phyloP scores from a whole-genome alignment of 257 asterid genomes.

The Przewalskia tangutica region DNA sequence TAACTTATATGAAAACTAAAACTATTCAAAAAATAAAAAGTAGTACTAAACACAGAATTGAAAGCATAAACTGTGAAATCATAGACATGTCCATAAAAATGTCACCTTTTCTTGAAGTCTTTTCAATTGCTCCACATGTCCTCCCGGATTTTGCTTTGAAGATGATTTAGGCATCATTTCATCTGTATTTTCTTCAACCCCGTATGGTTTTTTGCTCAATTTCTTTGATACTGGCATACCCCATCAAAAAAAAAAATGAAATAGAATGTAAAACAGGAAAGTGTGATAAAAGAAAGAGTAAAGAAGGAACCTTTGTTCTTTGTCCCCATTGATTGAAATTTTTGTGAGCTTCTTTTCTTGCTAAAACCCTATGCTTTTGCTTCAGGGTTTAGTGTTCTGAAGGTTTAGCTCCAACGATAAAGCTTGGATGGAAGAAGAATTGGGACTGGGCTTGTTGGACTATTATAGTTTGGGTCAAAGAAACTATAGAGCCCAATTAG shows the following conservation, averaged over 20 bases:
- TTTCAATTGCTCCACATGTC: slow-evolving; percentile 41
- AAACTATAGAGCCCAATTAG: not conserved
- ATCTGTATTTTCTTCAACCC: not conserved
- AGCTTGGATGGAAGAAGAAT: not conserved
- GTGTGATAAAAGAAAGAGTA: no score
- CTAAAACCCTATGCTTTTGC: not conserved
- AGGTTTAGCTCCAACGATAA: not conserved
- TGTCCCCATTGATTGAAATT: not conserved
- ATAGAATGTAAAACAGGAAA: not conserved
- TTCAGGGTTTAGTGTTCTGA: not conserved
- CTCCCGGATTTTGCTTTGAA: slow-evolving; percentile 44
- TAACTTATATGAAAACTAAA: not conserved
- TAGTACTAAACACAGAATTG: no score
- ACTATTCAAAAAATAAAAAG: no score
- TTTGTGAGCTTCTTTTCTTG: not conserved
- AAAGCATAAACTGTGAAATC: not conserved
- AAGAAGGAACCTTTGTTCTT: not conserved
- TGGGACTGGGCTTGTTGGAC: not conserved
- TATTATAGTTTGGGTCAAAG: not conserved
- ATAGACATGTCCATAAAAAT: not conserved
- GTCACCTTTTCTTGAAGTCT: slow-evolving; percentile 61
- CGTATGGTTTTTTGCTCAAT: not conserved
- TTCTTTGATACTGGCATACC: not conserved
- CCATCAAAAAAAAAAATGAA: not conserved
- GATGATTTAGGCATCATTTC: not conserved